A percentile compares a stretch with the other conserved stretches of the same genome.
These are phyloP conservation scores for Leccinellum albellum DNA, from an alignment of 768 basidiomycete species.

Conservation along the genomic window DNA sequence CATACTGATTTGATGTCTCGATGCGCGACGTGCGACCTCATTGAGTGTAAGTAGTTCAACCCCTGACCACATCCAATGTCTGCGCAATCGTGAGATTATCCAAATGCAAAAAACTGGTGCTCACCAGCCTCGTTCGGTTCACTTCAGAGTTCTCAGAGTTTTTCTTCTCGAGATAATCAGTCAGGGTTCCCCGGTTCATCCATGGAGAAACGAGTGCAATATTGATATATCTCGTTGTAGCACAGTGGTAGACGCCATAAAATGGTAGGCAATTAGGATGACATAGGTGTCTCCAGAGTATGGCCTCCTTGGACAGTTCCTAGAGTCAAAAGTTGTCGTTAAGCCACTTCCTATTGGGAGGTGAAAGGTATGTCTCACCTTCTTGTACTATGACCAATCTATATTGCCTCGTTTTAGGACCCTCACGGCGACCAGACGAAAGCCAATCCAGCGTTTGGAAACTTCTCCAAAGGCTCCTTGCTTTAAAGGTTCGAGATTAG, in stretches of 20 bases:
- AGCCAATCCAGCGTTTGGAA: constrained; percentile 12
- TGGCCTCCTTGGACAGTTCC: constrained; percentile 29
- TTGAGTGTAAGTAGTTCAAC: constrained; percentile 43
- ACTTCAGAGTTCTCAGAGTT: constrained; percentile 13
- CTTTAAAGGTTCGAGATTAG: background rate
- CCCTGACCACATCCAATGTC: constrained; percentile 42
- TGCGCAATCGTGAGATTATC: constrained; percentile 11
- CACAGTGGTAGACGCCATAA: constrained; percentile 27
- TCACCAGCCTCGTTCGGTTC: constrained; percentile 32
- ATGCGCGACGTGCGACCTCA: constrained; percentile 35
- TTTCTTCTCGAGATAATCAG: constrained; percentile 22
- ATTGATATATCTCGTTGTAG: constrained; percentile 10
- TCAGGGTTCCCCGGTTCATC: constrained; percentile 35
- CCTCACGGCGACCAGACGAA: constrained; percentile 28
- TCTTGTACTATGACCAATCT: constrained; percentile 2
- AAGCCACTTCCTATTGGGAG: background rate
- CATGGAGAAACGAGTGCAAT: constrained; percentile 37
- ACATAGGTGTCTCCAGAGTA: constrained; percentile 32
- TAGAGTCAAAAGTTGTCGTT: background rate
- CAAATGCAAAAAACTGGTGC: background rate
- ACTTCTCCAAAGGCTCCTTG: constrained; percentile 22
- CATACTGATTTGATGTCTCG: constrained; percentile 31
- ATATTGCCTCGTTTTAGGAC: background rate
- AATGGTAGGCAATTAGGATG: constrained; percentile 37
- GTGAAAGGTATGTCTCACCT: constrained; percentile 11